Evolutionary conservation across 805 yeast species (phyloP).

Genomic region (Metschnikowia arizonensis): DNA sequence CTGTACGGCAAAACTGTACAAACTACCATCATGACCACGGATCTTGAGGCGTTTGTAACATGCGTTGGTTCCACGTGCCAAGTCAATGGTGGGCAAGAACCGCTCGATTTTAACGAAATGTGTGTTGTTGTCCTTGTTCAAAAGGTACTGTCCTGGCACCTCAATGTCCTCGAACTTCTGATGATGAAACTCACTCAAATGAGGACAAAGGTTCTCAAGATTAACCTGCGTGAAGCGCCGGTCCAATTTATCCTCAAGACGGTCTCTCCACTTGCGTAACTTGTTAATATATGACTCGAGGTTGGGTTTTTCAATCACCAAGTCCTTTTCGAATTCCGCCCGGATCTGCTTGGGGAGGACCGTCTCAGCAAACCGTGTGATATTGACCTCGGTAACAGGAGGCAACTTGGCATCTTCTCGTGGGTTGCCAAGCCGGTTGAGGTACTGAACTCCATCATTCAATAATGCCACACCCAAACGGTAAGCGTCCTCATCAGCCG

Average conservation of each 20-base stretch:
- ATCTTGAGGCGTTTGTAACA: slow-evolving; percentile 86
- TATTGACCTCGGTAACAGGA: slow-evolving; percentile 83
- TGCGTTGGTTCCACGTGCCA: slow-evolving; percentile 84
- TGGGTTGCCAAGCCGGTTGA: slow-evolving; percentile 81
- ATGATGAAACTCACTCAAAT: slow-evolving; percentile 93
- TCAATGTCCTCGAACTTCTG: slow-evolving; percentile 97
- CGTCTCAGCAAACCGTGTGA: slow-evolving; percentile 86
- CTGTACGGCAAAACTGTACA: slow-evolving; percentile 92
- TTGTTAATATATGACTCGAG: slow-evolving; percentile 81
- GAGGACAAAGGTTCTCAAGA: slow-evolving; percentile 89
- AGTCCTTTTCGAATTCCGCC: slow-evolving; percentile 87
- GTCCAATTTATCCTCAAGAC: slow-evolving; percentile 88
- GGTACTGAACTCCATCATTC: slow-evolving; percentile 89
- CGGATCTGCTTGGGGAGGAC: slow-evolving; percentile 85
- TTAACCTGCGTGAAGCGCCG: slow-evolving; percentile 75
- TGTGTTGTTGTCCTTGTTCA: slow-evolving; percentile 81
- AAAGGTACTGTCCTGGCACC: slow-evolving; percentile 92
- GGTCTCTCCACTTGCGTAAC: slow-evolving; percentile 86
- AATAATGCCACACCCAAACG: slow-evolving; percentile 86
- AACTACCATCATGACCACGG: slow-evolving; percentile 88
- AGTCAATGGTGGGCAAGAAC: slow-evolving; percentile 82
- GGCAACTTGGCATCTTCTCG: slow-evolving; percentile 86
- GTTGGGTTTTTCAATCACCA: slow-evolving; percentile 81
- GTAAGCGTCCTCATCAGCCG: slow-evolving; percentile 94
- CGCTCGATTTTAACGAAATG: slow-evolving; percentile 92